Conservation (phyloP, 108 stramenopile genomes). For the Pseudonitzschia multiseries region DNA sequence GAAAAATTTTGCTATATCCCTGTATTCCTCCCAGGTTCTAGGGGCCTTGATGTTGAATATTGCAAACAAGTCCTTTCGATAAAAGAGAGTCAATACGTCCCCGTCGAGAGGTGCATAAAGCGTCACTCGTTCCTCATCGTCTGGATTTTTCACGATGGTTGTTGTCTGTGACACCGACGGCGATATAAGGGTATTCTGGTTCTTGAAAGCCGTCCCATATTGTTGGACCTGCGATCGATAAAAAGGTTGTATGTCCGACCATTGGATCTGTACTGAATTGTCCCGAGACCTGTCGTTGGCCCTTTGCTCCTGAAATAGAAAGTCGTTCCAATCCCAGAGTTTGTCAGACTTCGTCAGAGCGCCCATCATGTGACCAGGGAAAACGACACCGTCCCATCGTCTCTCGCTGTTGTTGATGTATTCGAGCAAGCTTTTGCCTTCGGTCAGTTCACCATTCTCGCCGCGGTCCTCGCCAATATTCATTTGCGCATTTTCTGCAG, state of each 20-base stretch:
- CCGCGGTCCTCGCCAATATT: neutral
- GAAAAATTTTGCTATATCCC: slow-evolving; percentile 35
- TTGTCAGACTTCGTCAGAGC: slow-evolving; percentile 15
- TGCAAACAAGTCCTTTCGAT: slow-evolving; percentile 48
- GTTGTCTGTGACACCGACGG: neutral
- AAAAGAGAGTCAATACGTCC: slow-evolving; percentile 38
- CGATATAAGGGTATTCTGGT: neutral
- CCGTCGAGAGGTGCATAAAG: slow-evolving; percentile 42
- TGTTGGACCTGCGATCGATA: slow-evolving; percentile 12
- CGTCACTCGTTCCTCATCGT: neutral
- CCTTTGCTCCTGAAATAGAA: neutral
- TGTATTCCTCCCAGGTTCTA: slow-evolving; percentile 58
- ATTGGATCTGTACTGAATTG: slow-evolving; percentile 1
- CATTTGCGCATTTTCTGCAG: neutral
- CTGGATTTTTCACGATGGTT: neutral
- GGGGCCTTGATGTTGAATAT: slow-evolving; percentile 35
- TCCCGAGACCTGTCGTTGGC: neutral
- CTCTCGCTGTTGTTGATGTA: neutral
- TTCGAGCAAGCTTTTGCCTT: neutral
- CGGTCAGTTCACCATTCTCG: neutral
- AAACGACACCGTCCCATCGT: slow-evolving; percentile 34
- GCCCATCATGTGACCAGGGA: slow-evolving; percentile 32
- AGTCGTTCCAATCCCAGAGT: slow-evolving; percentile 26
- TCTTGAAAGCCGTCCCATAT: neutral
- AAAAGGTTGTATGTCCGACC: slow-evolving; percentile 32